phyloP scores from a whole-genome alignment of 2,329 filamentous ascomycete species.

The Penicillium sumatraense region DNA sequence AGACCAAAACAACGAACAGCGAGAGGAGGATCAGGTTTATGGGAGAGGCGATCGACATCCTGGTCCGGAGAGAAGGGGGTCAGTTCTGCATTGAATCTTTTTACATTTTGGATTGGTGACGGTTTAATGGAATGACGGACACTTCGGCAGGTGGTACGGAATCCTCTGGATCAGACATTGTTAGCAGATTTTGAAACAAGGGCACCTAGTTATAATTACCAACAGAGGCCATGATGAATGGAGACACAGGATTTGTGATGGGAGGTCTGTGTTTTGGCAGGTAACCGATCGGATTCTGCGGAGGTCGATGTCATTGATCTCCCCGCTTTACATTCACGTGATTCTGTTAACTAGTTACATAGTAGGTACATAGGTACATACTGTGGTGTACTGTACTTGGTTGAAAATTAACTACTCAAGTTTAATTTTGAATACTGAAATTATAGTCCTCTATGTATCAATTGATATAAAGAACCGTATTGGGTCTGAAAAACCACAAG shows the following conservation, averaged over 20 bases:
- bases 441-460: too few relatives aligned
- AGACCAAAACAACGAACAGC: slow-evolving; percentile 61
- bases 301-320: slow-evolving; percentile 19
- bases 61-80: slow-evolving; percentile 10
- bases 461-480: too few relatives aligned
- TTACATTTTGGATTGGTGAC: neutral
- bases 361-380: neutral
- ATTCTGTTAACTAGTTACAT: slow-evolving; percentile 8
- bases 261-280: neutral
- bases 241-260: neutral
- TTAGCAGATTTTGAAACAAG: slow-evolving; percentile 15
- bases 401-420: too few relatives aligned
- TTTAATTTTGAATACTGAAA: too few relatives aligned
- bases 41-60: slow-evolving; percentile 60
- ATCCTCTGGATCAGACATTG: slow-evolving; percentile 1
- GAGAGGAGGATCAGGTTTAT: slow-evolving; percentile 66
- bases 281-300: slow-evolving; percentile 9
- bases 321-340: slow-evolving; percentile 22
- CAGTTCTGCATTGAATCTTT: slow-evolving; percentile 30
- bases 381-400: neutral
- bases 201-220: slow-evolving; percentile 13
- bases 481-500: too few relatives aligned
- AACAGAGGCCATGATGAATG: slow-evolving; percentile 21
- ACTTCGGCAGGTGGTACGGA: slow-evolving; percentile 40
- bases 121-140: slow-evolving; percentile 31